These are phyloP conservation scores for Umbelopsis isabellina DNA, from an alignment of 192 early-diverging fungal genomes.

Conservation along the genomic window DNA sequence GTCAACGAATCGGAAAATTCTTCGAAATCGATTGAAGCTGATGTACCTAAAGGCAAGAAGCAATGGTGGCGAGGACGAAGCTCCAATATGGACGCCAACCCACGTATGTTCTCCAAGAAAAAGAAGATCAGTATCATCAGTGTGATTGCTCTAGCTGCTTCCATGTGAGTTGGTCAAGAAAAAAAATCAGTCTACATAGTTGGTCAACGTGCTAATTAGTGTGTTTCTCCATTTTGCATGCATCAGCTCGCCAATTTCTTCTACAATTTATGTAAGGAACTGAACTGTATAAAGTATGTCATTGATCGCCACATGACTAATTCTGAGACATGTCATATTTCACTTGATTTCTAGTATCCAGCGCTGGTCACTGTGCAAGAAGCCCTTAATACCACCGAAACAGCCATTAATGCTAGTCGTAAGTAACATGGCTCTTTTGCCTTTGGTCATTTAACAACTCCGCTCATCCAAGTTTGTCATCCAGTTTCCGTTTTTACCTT, in stretches of 20 bases:
- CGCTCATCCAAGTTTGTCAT: constrained; percentile 10
- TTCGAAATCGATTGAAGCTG: not conserved
- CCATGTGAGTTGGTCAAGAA: not conserved
- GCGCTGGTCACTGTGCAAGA: constrained; percentile 35
- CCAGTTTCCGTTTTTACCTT: constrained; percentile 36
- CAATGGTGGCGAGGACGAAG: constrained; percentile 11
- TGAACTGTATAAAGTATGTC: not conserved
- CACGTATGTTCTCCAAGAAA: not conserved
- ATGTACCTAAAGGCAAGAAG: not conserved
- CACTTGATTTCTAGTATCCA: constrained; percentile 25
- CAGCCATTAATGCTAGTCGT: constrained; percentile 34
- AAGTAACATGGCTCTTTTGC: not conserved
- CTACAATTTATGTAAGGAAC: constrained; percentile 28
- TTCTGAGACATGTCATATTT: not conserved
- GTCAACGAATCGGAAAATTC: not conserved
- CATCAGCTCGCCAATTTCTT: constrained; percentile 11
- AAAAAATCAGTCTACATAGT: too few relatives aligned
- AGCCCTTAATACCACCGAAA: constrained; percentile 29
- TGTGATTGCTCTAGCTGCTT: constrained; percentile 9
- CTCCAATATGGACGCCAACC: not conserved
- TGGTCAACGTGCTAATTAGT: not conserved
- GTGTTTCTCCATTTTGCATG: too few relatives aligned
- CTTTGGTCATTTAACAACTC: not conserved
- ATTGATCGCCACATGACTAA: not conserved
- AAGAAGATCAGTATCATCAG: constrained; percentile 3